Evolutionary conservation across 2,329 filamentous ascomycete species (phyloP), one percentile per base, ranked within the genome.

Genomic region (Fusarium annulatum): DNA sequence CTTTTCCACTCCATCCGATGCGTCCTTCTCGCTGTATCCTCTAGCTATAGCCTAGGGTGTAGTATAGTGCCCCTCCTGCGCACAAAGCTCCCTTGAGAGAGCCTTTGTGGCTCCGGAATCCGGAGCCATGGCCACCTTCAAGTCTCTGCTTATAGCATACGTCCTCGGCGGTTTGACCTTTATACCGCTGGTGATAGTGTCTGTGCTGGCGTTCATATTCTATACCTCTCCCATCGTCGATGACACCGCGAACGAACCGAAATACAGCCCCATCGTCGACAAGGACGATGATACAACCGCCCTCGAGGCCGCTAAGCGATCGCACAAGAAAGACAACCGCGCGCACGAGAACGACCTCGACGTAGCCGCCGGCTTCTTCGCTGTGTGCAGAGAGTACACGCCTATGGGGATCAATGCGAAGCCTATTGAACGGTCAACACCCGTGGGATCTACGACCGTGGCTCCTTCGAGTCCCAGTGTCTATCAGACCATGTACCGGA

Each of bases 401-500:
- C 94, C 95, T 46, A 94, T 95, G 80, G 95, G 95, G 46, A 92
- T 97, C 81, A 97, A 97, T 85, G 94, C 94, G 68, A 97, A 96
- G 83, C 95, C 95, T 10, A 95, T 96, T 66, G 95, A 97, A 84
- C 90, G 94, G 68, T 90, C 91, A 38, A 96, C 94, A 1, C 94
- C 95, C 10, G 89, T 94, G 18, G 94, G 94, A 23, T 91, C 93
- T 64, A 83, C 89, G 59, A 92, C 93, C 21, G 91, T 96, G 49
- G 90, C 92, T 39, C 87, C 93, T 46, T 93, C 95, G 64, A 97
- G 94, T 79, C 95, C 93, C 64, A 98, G 96, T 81, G 96, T 99
- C 42, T 98, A 98, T 82, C 96, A 98, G 87, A 93, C 93, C 81
- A 98, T 99, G 94, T 99, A 99, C 84, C 88, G 95, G 80, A 97